Percentiles rank a stretch among this genome's conserved stretches.
phyloP scores from a whole-genome alignment of 2,329 filamentous ascomycete genomes.

The Alternaria sp. region DNA sequence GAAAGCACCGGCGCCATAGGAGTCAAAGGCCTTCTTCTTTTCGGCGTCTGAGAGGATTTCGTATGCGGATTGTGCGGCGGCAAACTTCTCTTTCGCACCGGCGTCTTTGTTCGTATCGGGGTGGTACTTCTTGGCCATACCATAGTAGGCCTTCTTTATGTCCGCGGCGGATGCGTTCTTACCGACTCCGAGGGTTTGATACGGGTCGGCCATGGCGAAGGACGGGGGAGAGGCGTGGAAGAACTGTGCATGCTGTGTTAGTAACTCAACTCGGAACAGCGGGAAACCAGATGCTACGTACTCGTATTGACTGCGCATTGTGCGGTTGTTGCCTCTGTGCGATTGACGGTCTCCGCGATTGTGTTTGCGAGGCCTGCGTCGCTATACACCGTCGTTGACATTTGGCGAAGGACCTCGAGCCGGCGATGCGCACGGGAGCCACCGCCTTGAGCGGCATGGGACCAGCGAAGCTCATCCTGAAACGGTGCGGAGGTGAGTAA shows the following conservation, averaged over 20 bases:
- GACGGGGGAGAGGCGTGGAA: conserved; percentile 60
- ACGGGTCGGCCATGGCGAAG: conserved; percentile 77
- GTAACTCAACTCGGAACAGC: conserved; percentile 1
- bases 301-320: conserved; percentile 38
- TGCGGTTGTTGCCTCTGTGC: conserved; percentile 25
- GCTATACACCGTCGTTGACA: conserved; percentile 42
- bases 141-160: conserved; percentile 99
- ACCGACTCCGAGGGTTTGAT: conserved; percentile 81
- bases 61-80: conserved; percentile 91
- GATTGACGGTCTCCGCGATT: conserved; percentile 33
- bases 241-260: conserved; percentile 31
- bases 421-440: conserved; percentile 40
- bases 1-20: conserved; percentile 82
- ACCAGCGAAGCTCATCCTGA: conserved; percentile 45
- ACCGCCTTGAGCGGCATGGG: conserved; percentile 44
- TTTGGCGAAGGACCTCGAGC: conserved; percentile 31
- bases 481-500: conserved; percentile 1
- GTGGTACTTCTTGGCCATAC: conserved; percentile 95
- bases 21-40: conserved; percentile 91
- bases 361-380: conserved; percentile 30
- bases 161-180: conserved; percentile 82
- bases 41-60: conserved; percentile 90
- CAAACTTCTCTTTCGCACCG: conserved; percentile 91
- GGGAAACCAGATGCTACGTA: conserved; percentile 17
- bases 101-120: conserved; percentile 97